Conservation (phyloP, 2,329 filamentous ascomycete genomes). For the Didymella lethalis region DNA sequence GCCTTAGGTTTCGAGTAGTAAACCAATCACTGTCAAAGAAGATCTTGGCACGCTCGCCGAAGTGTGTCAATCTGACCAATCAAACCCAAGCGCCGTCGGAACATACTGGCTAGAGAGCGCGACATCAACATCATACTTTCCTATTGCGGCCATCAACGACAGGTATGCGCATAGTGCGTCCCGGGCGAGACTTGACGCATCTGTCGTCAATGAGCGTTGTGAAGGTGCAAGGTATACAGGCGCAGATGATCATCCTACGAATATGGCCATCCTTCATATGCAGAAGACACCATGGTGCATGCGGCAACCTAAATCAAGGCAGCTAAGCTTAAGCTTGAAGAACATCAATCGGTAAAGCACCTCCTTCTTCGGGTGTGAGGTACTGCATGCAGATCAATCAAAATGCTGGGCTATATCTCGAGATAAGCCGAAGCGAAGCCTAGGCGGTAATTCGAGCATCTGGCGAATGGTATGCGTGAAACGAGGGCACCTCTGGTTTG, state of each 20-base stretch:
- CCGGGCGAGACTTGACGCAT: not conserved
- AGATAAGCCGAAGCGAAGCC: conserved; percentile 34
- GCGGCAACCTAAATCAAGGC: conserved; percentile 29
- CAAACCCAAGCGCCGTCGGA: not conserved
- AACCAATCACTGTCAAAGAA: not conserved
- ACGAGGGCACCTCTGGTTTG: not conserved
- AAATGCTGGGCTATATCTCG: conserved; percentile 31
- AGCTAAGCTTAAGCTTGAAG: conserved; percentile 49
- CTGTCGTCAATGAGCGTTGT: not conserved
- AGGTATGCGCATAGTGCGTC: not conserved
- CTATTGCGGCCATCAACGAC: conserved; percentile 6
- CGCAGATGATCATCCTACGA: not conserved
- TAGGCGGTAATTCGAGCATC: not conserved
- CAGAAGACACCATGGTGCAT: conserved; percentile 15
- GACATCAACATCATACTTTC: conserved; percentile 12
- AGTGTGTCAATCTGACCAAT: conserved; percentile 9
- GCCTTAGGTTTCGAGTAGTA: not conserved
- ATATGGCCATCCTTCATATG: not conserved
- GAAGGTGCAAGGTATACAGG: not conserved
- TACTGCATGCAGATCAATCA: conserved; percentile 43
- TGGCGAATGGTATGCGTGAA: not conserved
- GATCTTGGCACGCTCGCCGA: conserved; percentile 12
- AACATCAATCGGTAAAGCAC: conserved; percentile 38
- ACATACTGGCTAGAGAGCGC: not conserved
- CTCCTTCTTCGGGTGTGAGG: conserved; percentile 39